These are phyloP conservation scores for Mucor plumbeus DNA, from an alignment of 371 early-diverging fungal species.

Conservation along the genomic window DNA sequence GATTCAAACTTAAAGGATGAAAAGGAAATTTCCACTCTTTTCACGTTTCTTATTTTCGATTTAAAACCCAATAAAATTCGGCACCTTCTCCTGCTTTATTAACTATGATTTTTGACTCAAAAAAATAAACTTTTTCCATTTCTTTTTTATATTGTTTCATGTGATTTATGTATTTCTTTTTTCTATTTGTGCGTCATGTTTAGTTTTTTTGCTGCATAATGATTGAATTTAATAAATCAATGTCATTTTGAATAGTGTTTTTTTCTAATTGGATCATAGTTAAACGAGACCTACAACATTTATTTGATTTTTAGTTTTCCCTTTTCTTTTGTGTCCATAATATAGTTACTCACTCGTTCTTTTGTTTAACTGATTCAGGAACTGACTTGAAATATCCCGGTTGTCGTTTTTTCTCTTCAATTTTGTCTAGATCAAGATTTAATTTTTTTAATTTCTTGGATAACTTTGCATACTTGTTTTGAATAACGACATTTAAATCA, in stretches of 20 bases:
- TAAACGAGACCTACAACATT: slow-evolving; percentile 28
- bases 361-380: slow-evolving; percentile 45
- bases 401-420: slow-evolving; percentile 40
- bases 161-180: background rate
- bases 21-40: slow-evolving; percentile 9
- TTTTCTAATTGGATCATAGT: slow-evolving; percentile 32
- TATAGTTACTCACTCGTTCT: slow-evolving; percentile 42
- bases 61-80: slow-evolving; percentile 17
- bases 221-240: slow-evolving; percentile 25
- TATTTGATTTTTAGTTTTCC: no score
- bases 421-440: slow-evolving; percentile 36
- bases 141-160: background rate
- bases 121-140: slow-evolving; percentile 6
- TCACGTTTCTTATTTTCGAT: slow-evolving; percentile 13
- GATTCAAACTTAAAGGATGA: background rate
- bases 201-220: background rate
- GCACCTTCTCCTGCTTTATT: slow-evolving; percentile 10
- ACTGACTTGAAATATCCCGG: slow-evolving; percentile 45
- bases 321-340: no score
- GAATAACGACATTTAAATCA: slow-evolving; percentile 26
- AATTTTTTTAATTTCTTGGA: slow-evolving; percentile 46
- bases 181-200: background rate
- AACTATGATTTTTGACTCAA: slow-evolving; percentile 15
- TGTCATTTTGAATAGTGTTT: slow-evolving; percentile 38
- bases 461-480: slow-evolving; percentile 30